A percentile compares a stretch with the other conserved stretches of the same genome.
These are phyloP conservation scores for Liquidambar formosana DNA, from an alignment of 164 flowering plant genomes.

Conservation along the genomic window DNA sequence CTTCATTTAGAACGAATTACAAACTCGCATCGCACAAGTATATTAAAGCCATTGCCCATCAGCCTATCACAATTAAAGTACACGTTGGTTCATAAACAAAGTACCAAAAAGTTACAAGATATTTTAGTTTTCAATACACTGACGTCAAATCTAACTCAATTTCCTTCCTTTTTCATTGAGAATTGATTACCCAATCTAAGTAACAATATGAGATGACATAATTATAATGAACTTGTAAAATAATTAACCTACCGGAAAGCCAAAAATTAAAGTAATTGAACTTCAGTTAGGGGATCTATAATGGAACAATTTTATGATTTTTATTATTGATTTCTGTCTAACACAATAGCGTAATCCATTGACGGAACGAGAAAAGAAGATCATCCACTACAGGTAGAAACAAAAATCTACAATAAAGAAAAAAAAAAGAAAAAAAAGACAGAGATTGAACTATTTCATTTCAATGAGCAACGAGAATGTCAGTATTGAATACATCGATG, in stretches of 20 bases:
- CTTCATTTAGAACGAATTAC: no score
- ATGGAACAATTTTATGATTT: conserved; percentile 4
- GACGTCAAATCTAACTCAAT: background rate
- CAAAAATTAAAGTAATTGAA: background rate
- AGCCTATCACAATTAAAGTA: background rate
- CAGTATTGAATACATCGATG: conserved; percentile 12
- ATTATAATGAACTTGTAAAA: background rate
- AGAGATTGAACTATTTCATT: background rate
- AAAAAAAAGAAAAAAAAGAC: no score
- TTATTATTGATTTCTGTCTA: conserved; percentile 8
- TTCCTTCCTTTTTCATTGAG: background rate
- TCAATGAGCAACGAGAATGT: conserved; percentile 19
- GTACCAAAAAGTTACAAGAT: background rate
- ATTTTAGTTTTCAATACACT: background rate
- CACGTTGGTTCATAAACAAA: background rate
- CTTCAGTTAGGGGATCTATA: background rate
- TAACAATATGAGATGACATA: background rate
- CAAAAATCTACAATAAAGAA: conserved; percentile 16
- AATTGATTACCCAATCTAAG: background rate
- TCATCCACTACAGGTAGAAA: conserved; percentile 4
- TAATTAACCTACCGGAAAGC: background rate
- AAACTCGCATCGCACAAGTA: no score
- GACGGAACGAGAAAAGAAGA: background rate
- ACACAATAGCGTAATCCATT: background rate
- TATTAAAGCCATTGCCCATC: no score